Evolutionary conservation across 2,329 filamentous ascomycete species (phyloP).

Genomic region (Fusarium ambrosium): DNA sequence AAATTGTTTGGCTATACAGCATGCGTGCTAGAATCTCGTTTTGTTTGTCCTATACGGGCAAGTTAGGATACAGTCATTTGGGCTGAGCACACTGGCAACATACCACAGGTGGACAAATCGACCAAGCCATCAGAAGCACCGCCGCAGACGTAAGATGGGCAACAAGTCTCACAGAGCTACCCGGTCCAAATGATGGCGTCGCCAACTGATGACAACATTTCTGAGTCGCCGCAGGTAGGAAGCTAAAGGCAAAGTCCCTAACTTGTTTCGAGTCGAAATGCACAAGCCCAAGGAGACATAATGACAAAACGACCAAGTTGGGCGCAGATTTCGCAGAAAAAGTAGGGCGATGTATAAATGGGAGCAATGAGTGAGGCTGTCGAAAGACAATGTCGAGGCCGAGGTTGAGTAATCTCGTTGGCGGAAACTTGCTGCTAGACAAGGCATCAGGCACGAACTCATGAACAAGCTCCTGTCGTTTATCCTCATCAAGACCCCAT

Average conservation of each 20-base stretch:
- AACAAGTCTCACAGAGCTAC: neutral
- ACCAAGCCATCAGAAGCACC: conserved; percentile 13
- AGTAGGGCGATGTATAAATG: neutral
- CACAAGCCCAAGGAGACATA: neutral
- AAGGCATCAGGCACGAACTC: neutral
- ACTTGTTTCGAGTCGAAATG: neutral
- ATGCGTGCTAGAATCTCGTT: neutral
- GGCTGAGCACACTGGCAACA: neutral
- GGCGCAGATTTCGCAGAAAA: neutral
- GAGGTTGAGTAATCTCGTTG: neutral
- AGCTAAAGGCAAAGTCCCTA: neutral
- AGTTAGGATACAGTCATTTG: neutral
- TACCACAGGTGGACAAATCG: conserved; percentile 6
- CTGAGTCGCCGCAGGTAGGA: neutral
- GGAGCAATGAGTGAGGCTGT: neutral
- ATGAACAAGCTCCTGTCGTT: neutral
- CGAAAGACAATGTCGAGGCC: conserved; percentile 4
- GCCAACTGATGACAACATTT: conserved; percentile 13
- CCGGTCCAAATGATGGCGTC: neutral
- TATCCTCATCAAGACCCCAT: conserved; percentile 10
- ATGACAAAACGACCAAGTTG: neutral
- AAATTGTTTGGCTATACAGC: neutral
- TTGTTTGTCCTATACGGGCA: neutral
- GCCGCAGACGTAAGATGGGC: neutral
- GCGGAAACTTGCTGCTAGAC: neutral